Percentiles rank a stretch among this genome's conserved stretches.
phyloP scores from a whole-genome alignment of 805 yeast species.

The Candida boidinii region DNA sequence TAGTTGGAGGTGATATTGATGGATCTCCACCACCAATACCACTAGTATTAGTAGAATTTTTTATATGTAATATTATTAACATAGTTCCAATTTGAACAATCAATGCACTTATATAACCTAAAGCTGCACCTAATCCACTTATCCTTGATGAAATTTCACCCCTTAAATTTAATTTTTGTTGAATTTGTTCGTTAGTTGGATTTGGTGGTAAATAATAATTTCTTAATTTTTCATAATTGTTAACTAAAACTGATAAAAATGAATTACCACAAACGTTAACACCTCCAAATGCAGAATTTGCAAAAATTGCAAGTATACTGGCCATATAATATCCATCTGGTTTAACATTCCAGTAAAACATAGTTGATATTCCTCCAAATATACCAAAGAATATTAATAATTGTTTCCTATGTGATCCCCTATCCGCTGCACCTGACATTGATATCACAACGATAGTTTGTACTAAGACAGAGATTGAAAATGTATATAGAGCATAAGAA shows the following conservation, averaged over 20 bases:
- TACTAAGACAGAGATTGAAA: constrained; percentile 61
- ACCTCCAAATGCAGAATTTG: constrained; percentile 68
- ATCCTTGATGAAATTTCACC: constrained; percentile 40
- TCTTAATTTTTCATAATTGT: constrained; percentile 22
- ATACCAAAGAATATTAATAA: constrained; percentile 49
- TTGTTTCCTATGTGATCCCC: constrained; percentile 51
- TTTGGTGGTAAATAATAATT: not conserved
- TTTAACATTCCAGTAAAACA: constrained; percentile 30
- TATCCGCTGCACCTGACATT: constrained; percentile 64
- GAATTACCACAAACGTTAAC: constrained; percentile 78
- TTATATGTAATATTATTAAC: constrained; percentile 24
- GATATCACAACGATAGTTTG: constrained; percentile 66
- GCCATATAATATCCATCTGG: constrained; percentile 41
- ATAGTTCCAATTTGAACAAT: constrained; percentile 57
- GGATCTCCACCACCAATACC: constrained; percentile 12
- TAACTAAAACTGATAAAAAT: constrained; percentile 52
- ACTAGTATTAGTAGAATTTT: constrained; percentile 11
- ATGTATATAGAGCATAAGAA: constrained; percentile 65
- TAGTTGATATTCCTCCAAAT: constrained; percentile 49
- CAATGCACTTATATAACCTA: constrained; percentile 64
- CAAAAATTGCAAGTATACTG: constrained; percentile 43
- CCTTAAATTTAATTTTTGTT: constrained; percentile 5
- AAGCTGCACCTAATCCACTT: constrained; percentile 63
- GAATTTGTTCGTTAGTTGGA: constrained; percentile 1
- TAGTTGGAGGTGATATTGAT: too few relatives aligned